These are phyloP conservation scores for Epichloe brachyelytri DNA, from an alignment of 2,329 filamentous ascomycete genomes.

Conservation along the genomic window DNA sequence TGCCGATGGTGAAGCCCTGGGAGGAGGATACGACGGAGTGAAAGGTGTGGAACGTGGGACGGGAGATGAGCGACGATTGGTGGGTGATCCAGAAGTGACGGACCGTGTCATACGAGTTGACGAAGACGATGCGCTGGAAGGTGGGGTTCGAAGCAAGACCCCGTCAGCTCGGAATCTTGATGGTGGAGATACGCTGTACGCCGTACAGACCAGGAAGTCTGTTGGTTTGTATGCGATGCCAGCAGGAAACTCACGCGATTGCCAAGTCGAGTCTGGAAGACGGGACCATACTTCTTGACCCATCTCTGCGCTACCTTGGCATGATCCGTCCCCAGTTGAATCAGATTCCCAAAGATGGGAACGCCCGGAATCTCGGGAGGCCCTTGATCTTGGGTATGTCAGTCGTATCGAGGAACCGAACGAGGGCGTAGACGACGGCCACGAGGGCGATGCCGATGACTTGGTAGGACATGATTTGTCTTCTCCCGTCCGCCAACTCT, in stretches of 20 bases:
- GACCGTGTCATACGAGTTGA: conserved; percentile 65
- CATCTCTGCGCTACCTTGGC: conserved; percentile 40
- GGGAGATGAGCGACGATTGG: conserved; percentile 63
- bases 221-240: neutral
- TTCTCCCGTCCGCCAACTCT: neutral
- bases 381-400: conserved; percentile 48
- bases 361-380: conserved; percentile 47
- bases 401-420: conserved; percentile 29
- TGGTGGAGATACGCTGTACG: neutral
- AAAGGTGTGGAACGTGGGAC: conserved; percentile 69
- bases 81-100: conserved; percentile 66
- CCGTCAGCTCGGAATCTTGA: neutral
- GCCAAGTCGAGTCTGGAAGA: conserved; percentile 56
- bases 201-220: no score
- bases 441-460: conserved; percentile 9
- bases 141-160: neutral
- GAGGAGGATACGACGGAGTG: conserved; percentile 66
- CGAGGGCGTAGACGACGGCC: conserved; percentile 11
- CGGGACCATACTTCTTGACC: conserved; percentile 48
- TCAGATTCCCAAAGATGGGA: conserved; percentile 49
- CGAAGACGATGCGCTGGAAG: conserved; percentile 54
- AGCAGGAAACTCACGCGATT: conserved; percentile 37
- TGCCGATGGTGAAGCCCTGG: conserved; percentile 71
- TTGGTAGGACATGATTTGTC: conserved; percentile 9
- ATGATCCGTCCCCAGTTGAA: conserved; percentile 46